These are phyloP conservation scores for Leccinum longicurvipes DNA, from an alignment of 768 basidiomycete genomes.

Conservation along the genomic window DNA sequence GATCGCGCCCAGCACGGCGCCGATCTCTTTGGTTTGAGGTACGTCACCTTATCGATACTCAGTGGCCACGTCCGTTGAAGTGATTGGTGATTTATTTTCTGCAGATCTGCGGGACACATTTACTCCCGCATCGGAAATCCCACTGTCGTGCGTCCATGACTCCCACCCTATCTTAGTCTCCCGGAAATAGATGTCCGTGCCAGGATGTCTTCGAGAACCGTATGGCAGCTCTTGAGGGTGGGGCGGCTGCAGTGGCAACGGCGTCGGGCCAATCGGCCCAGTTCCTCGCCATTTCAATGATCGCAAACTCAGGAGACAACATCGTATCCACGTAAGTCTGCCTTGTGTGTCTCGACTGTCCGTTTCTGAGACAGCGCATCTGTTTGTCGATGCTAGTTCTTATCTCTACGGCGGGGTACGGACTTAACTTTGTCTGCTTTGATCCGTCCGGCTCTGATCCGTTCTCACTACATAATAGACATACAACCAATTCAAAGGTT, in stretches of 20 bases:
- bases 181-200: neutral
- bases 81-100: neutral
- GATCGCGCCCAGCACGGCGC: slow-evolving; percentile 45
- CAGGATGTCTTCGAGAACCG: slow-evolving; percentile 66
- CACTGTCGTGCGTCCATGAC: slow-evolving; percentile 42
- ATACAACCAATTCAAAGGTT: slow-evolving; percentile 64
- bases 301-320: slow-evolving; percentile 58
- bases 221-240: slow-evolving; percentile 63
- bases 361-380: neutral
- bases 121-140: slow-evolving; percentile 59
- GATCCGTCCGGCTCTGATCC: neutral
- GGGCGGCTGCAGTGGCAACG: slow-evolving; percentile 53
- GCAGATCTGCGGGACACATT: slow-evolving; percentile 46
- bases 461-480: slow-evolving; percentile 38
- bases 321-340: slow-evolving; percentile 53
- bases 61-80: neutral
- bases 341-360: neutral
- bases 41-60: neutral
- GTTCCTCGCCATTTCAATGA: slow-evolving; percentile 52
- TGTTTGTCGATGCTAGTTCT: slow-evolving; percentile 32
- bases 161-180: neutral
- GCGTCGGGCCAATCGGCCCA: slow-evolving; percentile 63
- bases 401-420: slow-evolving; percentile 60
- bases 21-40: slow-evolving; percentile 50
- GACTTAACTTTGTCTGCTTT: neutral